phyloP scores from a whole-genome alignment of 2,329 filamentous ascomycete species.

The Emergomyces africanus region DNA sequence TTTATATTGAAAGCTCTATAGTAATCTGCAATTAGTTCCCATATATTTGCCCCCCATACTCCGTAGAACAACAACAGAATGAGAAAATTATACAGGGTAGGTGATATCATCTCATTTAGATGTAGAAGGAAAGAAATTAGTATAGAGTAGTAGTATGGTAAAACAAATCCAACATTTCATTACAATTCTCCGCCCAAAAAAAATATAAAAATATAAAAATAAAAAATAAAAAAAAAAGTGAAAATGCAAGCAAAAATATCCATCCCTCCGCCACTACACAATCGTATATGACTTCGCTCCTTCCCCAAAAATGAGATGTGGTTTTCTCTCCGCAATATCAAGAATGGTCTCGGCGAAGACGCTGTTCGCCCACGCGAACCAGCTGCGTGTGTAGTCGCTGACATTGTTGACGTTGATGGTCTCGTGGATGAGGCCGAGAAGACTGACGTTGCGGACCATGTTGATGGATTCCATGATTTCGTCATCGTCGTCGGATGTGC shows the following conservation, averaged over 20 bases:
- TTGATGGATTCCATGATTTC: slow-evolving; percentile 67
- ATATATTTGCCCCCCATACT: background rate
- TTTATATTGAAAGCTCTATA: no score
- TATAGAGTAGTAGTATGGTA: background rate
- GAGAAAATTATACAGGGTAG: no score
- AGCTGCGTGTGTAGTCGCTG: slow-evolving; percentile 66
- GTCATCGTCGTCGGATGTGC: slow-evolving; percentile 67
- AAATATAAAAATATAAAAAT: background rate
- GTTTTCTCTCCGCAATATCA: slow-evolving; percentile 78
- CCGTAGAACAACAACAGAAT: background rate
- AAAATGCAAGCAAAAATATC: no score
- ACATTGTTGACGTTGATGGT: slow-evolving; percentile 70
- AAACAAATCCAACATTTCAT: background rate
- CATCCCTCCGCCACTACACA: background rate
- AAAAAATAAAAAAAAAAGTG: background rate
- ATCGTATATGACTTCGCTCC: slow-evolving; percentile 29
- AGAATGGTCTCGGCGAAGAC: slow-evolving; percentile 89
- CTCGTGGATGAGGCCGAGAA: slow-evolving; percentile 77
- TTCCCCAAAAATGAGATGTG: slow-evolving; percentile 67
- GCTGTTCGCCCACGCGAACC: slow-evolving; percentile 98
- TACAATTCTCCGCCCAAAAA: background rate
- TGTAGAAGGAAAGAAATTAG: no score
- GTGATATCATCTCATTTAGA: no score
- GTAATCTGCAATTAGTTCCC: background rate
- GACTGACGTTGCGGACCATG: slow-evolving; percentile 61